Evolutionary conservation across 306 rosid species (phyloP).

Genomic region (Inga oerstediana): DNA sequence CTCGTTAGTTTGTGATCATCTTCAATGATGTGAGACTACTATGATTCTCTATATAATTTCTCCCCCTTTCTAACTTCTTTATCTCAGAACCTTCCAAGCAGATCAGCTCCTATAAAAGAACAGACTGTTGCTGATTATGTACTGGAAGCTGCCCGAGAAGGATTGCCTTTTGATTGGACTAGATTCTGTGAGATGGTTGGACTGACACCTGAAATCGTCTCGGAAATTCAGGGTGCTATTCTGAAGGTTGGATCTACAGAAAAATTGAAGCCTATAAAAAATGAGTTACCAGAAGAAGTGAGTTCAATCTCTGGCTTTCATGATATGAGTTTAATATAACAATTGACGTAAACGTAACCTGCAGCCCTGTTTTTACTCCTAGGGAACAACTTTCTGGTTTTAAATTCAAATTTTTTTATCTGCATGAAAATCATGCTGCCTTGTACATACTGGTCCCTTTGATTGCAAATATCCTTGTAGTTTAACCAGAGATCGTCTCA

Average conservation of each 20-base stretch:
- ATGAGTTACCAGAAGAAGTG: constrained; percentile 81
- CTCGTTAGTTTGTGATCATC: constrained; percentile 12
- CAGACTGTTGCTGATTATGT: constrained; percentile 74
- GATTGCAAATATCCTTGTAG: background rate
- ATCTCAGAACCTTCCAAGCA: constrained; percentile 63
- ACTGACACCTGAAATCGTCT: constrained; percentile 46
- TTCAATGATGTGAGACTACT: constrained; percentile 15
- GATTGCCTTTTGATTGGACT: constrained; percentile 72
- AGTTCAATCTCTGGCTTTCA: constrained; percentile 39
- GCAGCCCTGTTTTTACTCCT: background rate
- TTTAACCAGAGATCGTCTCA: background rate
- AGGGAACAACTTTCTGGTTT: background rate
- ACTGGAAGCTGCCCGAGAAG: constrained; percentile 78
- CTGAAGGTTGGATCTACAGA: constrained; percentile 74
- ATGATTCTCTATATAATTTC: constrained; percentile 19
- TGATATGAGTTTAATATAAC: constrained; percentile 9
- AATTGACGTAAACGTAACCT: constrained; percentile 15
- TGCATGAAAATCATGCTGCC: constrained; percentile 18
- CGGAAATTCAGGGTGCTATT: constrained; percentile 64
- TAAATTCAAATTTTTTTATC: background rate
- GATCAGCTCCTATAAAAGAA: constrained; percentile 85
- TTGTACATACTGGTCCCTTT: constrained; percentile 8
- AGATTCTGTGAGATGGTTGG: constrained; percentile 63
- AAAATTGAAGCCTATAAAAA: constrained; percentile 85
- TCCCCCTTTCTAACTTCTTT: constrained; percentile 8